A percentile compares a stretch with the other conserved stretches of the same genome.
These are phyloP conservation scores for Talaromyces ruber DNA, from an alignment of 495 filamentous ascomycete species.

Conservation along the genomic window DNA sequence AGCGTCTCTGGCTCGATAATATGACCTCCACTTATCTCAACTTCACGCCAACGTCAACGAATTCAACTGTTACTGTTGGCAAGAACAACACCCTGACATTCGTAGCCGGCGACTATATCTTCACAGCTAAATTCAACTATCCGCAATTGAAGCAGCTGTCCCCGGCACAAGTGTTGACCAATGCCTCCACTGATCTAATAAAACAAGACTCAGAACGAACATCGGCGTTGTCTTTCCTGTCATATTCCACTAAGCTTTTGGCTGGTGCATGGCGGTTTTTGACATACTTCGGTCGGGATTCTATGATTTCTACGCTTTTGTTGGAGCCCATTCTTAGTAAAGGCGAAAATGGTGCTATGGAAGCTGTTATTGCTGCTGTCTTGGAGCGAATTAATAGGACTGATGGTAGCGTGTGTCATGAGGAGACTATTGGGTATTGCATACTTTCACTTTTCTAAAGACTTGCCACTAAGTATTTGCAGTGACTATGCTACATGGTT, in stretches of 20 bases:
- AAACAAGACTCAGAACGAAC: slow-evolving; percentile 33
- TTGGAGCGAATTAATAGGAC: slow-evolving; percentile 50
- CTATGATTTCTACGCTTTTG: slow-evolving; percentile 50
- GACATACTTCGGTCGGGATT: slow-evolving; percentile 60
- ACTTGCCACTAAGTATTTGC: not conserved
- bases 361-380: slow-evolving; percentile 51
- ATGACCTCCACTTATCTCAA: slow-evolving; percentile 42
- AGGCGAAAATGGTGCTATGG: slow-evolving; percentile 46
- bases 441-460: not conserved
- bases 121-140: slow-evolving; percentile 53
- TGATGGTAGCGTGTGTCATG: slow-evolving; percentile 54
- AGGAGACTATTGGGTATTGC: slow-evolving; percentile 50
- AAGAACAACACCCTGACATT: slow-evolving; percentile 36
- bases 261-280: slow-evolving; percentile 61
- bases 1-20: slow-evolving; percentile 53
- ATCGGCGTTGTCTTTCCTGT: slow-evolving; percentile 51
- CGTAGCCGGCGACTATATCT: slow-evolving; percentile 42
- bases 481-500: slow-evolving; percentile 54
- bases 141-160: slow-evolving; percentile 49
- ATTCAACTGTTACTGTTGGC: slow-evolving; percentile 23
- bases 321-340: slow-evolving; percentile 49
- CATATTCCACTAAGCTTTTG: slow-evolving; percentile 51
- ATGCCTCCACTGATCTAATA: slow-evolving; percentile 34
- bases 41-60: slow-evolving; percentile 25
- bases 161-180: slow-evolving; percentile 39